Evolutionary conservation across 345 rosid species (phyloP), one percentile per base, ranked within the genome.

Genomic region (thale cress (Arabidopsis thaliana)): DNA sequence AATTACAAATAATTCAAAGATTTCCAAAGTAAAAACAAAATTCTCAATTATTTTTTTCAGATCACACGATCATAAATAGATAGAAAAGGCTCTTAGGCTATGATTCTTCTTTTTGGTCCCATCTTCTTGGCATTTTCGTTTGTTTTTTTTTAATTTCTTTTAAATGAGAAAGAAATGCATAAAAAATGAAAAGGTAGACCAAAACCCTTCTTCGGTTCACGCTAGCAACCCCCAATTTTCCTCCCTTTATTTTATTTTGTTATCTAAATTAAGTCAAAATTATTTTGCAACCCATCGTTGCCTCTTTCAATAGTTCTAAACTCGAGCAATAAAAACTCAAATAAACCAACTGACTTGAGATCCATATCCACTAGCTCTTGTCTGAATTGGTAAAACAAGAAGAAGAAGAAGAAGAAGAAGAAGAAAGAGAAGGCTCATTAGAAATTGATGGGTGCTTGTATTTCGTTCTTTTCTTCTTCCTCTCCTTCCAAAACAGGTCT

Each of bases 381-480:
- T 76, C 79, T 52, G 49, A 53, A 60, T 52, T 60, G 11, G 28
- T 30, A 59, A 53, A 40, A 30, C 46, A 75, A 74, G 59, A 66
- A 57, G 58, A 11, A 40, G 41, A 50, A 33, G 66, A 68, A 41
- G 14, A 52, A 68, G 50, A 48, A 65, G 14, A 13, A 52, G 69
- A 62, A 51, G 67, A 60, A 40, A 51, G 46, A 65, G 7, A 44
- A 42, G n/a, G 23, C 22, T 59, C 7, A 59, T 76, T 16, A 16
- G 69, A 42, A 51, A 78, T 16, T 16, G 20, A 16, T 78, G 81
- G 81, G 81, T 71, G 5, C 0, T 49, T 78, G 67, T 45, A 0
- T 50, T 25, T 77, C 80, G 34, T 3, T 0, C 1, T 6, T 1
- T 6, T 42, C 61, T 32, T 67, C 22, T 23, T 51, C 67, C 46